Evolutionary conservation across 805 yeast genomes (phyloP), one percentile per base, ranked within the genome.

Genomic region (Phaffomyces opuntiae): DNA sequence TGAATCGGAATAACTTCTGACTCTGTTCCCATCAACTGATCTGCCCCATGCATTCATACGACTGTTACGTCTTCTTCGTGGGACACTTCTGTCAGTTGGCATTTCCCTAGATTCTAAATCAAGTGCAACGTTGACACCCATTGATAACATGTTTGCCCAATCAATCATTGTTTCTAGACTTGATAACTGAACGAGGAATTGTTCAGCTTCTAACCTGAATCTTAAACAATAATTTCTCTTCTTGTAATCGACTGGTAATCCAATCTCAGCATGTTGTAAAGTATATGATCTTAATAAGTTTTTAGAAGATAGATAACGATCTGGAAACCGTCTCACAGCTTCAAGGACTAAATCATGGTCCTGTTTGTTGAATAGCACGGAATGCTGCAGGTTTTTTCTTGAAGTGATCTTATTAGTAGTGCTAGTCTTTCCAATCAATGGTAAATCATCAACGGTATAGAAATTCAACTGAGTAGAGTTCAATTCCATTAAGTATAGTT

Each of bases 401-500:
- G 48, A 38, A 25, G 42, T 45, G 21, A 45, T 38, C 40, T 42
- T 45, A 40, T 50, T 52, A 49, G 47, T 51, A 40, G 52, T 46
- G 48, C 52, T 21, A 61, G 48, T 58, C 58, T 19, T 56, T 45
- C 48, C 62, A 59, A 66, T 57, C 38, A 64, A 47, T 1, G 62
- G 54, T 5, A 61, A 27, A 16, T 63, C 52, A 34, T 70, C 76
- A 13, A 70, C 67, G 16, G 63, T 55, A 61, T 84, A 86, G 45
- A 90, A 67, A 62, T 85, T 85, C 33, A 90, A 66, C 65, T 87
- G 96, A 2, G 97, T 90, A 17, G 91, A 86, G 68, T 90, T 88
- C 42, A 90, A 68, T 57, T 85, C 95, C 62, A 87, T 70, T 21
- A 84, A 69, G 38, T 74, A 74, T 38, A 74, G 68, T 53, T 72